phyloP scores from a whole-genome alignment of 345 rosid genomes.

The Arabidopsis arenosa region DNA sequence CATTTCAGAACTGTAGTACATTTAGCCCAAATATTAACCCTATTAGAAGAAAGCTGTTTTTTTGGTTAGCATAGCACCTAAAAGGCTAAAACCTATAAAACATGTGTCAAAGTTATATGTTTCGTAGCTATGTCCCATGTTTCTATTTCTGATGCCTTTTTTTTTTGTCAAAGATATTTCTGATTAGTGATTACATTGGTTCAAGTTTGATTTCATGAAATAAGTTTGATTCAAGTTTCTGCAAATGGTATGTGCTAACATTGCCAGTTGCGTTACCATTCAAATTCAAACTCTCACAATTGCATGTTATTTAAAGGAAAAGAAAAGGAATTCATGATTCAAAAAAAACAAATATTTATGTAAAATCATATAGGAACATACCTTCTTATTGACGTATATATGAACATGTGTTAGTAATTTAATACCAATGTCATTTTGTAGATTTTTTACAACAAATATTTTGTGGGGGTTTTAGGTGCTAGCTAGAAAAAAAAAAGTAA shows the following conservation, averaged over 20 bases:
- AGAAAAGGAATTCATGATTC: neutral
- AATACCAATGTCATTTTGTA: neutral
- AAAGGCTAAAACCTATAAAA: too few species aligned
- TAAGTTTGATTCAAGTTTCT: neutral
- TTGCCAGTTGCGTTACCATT: neutral
- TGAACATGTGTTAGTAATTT: neutral
- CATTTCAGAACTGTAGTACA: neutral
- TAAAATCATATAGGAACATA: neutral
- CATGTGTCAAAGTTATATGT: too few species aligned
- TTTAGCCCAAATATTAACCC: neutral
- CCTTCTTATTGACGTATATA: neutral
- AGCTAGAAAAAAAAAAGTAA: neutral
- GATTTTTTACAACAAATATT: neutral
- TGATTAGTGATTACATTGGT: neutral
- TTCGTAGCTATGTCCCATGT: too few species aligned
- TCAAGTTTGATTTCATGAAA: neutral
- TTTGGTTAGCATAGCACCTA: too few species aligned
- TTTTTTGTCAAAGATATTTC: too few species aligned
- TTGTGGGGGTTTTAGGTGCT: neutral
- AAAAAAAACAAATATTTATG: neutral
- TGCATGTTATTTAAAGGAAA: neutral
- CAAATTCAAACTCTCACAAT: neutral
- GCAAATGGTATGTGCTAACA: neutral
- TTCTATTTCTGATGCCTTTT: too few species aligned
- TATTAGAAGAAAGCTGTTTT: neutral